phyloP scores from a whole-genome alignment of 2,329 filamentous ascomycete species.

The Fusarium circinatum region DNA sequence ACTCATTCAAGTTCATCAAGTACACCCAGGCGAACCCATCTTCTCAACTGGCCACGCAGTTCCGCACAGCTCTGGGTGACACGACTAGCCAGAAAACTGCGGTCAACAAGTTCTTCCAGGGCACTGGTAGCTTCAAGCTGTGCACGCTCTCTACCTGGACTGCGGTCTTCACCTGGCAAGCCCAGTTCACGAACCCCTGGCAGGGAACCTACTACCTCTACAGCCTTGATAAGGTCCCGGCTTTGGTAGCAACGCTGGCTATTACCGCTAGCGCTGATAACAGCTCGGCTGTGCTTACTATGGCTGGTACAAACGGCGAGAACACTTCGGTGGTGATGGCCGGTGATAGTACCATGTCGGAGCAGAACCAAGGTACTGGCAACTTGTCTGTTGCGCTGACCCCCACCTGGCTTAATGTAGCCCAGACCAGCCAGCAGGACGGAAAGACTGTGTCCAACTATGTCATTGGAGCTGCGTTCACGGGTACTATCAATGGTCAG shows the following conservation, averaged over 20 bases:
- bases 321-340: background rate
- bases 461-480: background rate
- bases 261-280: background rate
- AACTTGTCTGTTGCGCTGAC: background rate
- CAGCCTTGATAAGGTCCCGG: background rate
- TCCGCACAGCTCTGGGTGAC: background rate
- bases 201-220: conserved; percentile 12
- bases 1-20: conserved; percentile 12
- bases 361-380: background rate
- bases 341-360: background rate
- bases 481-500: background rate
- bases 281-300: background rate
- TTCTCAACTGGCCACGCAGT: background rate
- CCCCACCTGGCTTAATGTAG: background rate
- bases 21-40: background rate
- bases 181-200: conserved; percentile 8
- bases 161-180: background rate
- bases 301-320: background rate
- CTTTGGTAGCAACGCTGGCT: background rate
- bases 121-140: background rate
- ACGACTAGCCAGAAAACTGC: background rate
- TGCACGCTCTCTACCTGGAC: background rate
- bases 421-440: background rate
- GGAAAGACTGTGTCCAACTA: background rate
- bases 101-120: background rate